Conservation (phyloP, 176 grass and related monocot genomes). For the Aegilops sharonensis region DNA sequence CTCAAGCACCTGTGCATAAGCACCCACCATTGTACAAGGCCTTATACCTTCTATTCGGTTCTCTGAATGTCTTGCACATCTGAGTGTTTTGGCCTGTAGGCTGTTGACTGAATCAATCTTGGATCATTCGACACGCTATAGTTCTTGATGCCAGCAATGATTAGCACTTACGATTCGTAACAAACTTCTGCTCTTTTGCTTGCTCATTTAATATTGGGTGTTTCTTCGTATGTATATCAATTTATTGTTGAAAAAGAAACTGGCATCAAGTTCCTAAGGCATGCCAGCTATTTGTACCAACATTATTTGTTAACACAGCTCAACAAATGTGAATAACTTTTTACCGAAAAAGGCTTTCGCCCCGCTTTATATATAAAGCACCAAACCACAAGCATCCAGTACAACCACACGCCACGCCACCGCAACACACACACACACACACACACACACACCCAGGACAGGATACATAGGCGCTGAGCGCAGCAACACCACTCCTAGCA, state of each 20-base stretch:
- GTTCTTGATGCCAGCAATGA: neutral
- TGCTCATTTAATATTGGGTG: neutral
- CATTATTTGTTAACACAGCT: neutral
- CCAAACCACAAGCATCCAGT: too few species aligned
- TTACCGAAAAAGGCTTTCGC: too few species aligned
- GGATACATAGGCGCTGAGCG: too few species aligned
- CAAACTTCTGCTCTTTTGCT: slow-evolving; percentile 17
- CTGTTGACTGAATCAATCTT: neutral
- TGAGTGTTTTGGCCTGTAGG: neutral
- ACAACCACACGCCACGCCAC: too few species aligned
- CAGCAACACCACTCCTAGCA: too few species aligned
- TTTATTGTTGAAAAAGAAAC: neutral
- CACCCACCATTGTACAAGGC: too few species aligned
- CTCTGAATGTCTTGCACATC: slow-evolving; percentile 8
- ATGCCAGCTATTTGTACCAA: neutral
- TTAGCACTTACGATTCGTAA: neutral
- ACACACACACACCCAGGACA: too few species aligned
- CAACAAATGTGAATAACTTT: neutral
- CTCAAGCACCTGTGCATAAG: too few species aligned
- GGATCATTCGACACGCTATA: neutral
- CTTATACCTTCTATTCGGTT: neutral
- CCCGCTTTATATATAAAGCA: too few species aligned
- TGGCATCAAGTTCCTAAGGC: neutral
- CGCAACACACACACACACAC: too few species aligned
- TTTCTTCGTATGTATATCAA: slow-evolving; percentile 1